Evolutionary conservation across 306 rosid species (phyloP).

Genomic region (Rosa multiflora): DNA sequence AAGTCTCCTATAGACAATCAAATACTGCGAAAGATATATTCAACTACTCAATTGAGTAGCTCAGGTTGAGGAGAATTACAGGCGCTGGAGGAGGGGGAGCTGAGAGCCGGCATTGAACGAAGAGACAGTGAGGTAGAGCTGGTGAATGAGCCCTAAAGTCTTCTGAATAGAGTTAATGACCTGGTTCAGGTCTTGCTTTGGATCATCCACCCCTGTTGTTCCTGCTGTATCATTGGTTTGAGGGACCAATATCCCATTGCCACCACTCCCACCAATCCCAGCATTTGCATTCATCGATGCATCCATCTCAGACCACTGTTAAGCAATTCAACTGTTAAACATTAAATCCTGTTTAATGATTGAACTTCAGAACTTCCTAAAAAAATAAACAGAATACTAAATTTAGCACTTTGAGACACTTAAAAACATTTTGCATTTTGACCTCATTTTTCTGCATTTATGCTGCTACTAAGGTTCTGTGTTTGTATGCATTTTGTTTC

Average conservation of each 20-base stretch:
- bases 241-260: constrained; percentile 58
- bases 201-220: constrained; percentile 51
- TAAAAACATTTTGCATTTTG: too few relatives aligned
- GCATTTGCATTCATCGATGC: constrained; percentile 46
- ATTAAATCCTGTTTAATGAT: neutral
- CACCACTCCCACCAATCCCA: constrained; percentile 64
- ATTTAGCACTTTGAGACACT: too few relatives aligned
- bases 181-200: constrained; percentile 77
- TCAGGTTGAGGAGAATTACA: constrained; percentile 44
- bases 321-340: neutral
- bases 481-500: too few relatives aligned
- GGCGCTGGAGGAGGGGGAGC: constrained; percentile 85
- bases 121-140: constrained; percentile 88
- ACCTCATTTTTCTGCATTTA: too few relatives aligned
- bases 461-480: too few relatives aligned
- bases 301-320: constrained; percentile 46
- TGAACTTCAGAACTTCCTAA: neutral
- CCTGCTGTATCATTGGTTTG: constrained; percentile 48
- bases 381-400: neutral
- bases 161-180: constrained; percentile 79
- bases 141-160: constrained; percentile 85
- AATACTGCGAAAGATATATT: neutral
- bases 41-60: constrained; percentile 12
- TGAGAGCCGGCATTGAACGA: constrained; percentile 80
- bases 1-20: neutral